A percentile compares a stretch with the other conserved stretches of the same genome.
Evolutionary conservation across 78 protist genomes (phyloP).

Genomic region (Guillardia theta): DNA sequence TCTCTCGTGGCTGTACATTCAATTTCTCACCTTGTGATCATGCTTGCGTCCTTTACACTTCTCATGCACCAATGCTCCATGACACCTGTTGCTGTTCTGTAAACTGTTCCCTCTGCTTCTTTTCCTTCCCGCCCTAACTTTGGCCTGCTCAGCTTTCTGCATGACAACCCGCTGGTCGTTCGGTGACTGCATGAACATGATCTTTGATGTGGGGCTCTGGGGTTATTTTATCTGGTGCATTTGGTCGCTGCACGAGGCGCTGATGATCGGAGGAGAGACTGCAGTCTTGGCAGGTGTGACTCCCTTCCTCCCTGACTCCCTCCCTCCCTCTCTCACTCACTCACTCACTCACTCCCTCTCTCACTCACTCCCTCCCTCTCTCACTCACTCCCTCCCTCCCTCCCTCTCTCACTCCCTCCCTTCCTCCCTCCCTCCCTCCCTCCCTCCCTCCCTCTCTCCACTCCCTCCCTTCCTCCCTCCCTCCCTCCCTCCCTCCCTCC

Average conservation of each 20-base stretch:
- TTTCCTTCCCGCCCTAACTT: neutral
- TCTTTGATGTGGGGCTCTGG: neutral
- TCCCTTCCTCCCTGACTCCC: neutral
- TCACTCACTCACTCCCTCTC: neutral
- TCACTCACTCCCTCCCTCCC: neutral
- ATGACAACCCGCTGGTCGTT: neutral
- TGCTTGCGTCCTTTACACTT: too few species aligned
- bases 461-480: too few species aligned
- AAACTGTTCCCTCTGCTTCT: neutral
- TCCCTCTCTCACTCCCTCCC: neutral
- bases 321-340: neutral
- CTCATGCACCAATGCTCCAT: too few species aligned
- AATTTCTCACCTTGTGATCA: too few species aligned
- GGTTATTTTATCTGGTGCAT: slow-evolving; percentile 18
- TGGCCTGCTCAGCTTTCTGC: neutral
- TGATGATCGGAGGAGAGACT: neutral
- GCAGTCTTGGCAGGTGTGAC: neutral
- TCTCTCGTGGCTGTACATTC: too few species aligned
- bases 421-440: neutral
- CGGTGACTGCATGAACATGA: neutral
- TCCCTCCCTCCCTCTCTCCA: too few species aligned
- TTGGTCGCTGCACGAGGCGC: slow-evolving; percentile 24
- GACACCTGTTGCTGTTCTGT: too few species aligned
- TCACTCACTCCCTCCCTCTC: neutral
- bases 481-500: too few species aligned